Percentiles rank a stretch among this genome's conserved stretches.
phyloP scores from a whole-genome alignment of 116 monocot species.

The Papilionanthe hybrid region DNA sequence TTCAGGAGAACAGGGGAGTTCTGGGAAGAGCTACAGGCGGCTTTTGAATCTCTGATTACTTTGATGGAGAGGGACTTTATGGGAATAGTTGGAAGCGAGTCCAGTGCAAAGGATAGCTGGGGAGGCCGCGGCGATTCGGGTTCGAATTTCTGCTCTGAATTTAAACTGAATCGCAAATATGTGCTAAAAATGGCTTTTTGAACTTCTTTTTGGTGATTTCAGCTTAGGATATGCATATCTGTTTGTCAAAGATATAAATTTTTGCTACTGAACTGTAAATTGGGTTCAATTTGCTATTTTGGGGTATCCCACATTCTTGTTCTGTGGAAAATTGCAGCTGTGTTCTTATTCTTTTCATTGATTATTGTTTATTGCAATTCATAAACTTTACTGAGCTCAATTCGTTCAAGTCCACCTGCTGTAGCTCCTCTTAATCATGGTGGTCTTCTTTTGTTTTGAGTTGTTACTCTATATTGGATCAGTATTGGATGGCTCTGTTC shows the following conservation, averaged over 20 bases:
- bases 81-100: constrained; percentile 24
- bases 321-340: background rate
- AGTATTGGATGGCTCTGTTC: background rate
- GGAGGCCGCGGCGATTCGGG: background rate
- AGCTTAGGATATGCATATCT: background rate
- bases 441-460: background rate
- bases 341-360: too few relatives aligned
- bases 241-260: background rate
- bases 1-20: background rate
- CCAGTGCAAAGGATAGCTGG: background rate
- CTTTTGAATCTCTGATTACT: background rate
- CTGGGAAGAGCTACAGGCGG: background rate
- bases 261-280: background rate
- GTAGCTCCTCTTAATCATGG: too few relatives aligned
- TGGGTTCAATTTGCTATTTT: background rate
- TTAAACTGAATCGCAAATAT: background rate
- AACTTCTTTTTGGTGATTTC: background rate
- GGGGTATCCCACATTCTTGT: background rate
- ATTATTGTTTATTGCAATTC: too few relatives aligned
- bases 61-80: constrained; percentile 50
- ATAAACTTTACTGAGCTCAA: too few relatives aligned
- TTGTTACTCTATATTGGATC: background rate
- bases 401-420: too few relatives aligned
- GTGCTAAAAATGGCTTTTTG: background rate
- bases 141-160: background rate